Evolutionary conservation across 2,329 filamentous ascomycete species (phyloP).

Genomic region (Metarhizium humberi): DNA sequence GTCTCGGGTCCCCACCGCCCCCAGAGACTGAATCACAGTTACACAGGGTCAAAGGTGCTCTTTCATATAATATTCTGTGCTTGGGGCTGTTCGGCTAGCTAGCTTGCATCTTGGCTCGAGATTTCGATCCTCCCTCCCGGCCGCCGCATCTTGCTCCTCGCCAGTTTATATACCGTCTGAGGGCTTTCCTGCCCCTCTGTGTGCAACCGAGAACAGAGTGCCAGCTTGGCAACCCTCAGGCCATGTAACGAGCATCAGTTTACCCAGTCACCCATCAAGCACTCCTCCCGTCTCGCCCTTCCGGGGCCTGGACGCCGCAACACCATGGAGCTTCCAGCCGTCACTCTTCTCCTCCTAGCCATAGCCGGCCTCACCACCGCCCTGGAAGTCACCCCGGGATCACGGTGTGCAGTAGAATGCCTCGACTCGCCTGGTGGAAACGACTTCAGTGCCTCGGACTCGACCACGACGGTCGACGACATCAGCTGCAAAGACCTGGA

Average conservation of each 20-base stretch:
- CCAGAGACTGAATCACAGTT: not conserved
- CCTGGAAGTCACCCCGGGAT: slow-evolving; percentile 40
- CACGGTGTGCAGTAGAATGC: slow-evolving; percentile 39
- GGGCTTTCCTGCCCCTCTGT: not conserved
- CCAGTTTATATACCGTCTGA: not conserved
- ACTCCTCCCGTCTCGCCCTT: not conserved
- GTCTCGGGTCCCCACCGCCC: not conserved
- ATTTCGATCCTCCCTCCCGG: not conserved
- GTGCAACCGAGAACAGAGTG: not conserved
- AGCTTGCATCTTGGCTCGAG: not conserved
- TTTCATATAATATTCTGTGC: not conserved
- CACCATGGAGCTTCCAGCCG: slow-evolving; percentile 3
- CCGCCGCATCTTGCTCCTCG: not conserved
- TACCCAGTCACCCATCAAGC: not conserved
- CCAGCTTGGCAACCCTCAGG: not conserved
- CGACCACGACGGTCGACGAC: slow-evolving; percentile 35
- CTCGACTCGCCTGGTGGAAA: slow-evolving; percentile 27
- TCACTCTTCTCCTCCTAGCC: slow-evolving; percentile 10
- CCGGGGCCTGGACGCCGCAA: not conserved
- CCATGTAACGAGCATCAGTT: not conserved
- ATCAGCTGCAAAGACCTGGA: slow-evolving; percentile 35
- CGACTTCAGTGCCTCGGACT: slow-evolving; percentile 21
- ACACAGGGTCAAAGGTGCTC: not conserved
- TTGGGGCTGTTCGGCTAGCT: not conserved
- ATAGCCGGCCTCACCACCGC: slow-evolving; percentile 13